A percentile compares a stretch with the other conserved stretches of the same genome.
Evolutionary conservation across 768 basidiomycete genomes (phyloP).

Genomic region (Gymnopilus dilepis): DNA sequence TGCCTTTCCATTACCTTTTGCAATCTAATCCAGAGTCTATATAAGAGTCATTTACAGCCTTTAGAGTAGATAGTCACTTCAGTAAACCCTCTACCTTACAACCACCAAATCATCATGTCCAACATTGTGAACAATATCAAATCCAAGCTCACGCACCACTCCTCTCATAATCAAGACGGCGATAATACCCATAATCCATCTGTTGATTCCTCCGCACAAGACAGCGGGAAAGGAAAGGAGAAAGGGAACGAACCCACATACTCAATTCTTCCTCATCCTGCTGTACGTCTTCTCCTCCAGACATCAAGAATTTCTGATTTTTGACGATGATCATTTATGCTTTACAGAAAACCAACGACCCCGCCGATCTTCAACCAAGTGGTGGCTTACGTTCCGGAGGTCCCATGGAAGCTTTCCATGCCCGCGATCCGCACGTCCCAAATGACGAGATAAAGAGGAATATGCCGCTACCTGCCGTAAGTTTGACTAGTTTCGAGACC

Average conservation of each 20-base stretch:
- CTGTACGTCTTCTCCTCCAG: slow-evolving; percentile 39
- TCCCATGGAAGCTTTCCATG: slow-evolving; percentile 49
- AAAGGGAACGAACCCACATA: slow-evolving; percentile 44
- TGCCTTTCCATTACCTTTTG: slow-evolving; percentile 9
- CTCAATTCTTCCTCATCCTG: slow-evolving; percentile 65
- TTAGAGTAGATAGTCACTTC: neutral
- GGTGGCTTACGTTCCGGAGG: slow-evolving; percentile 45
- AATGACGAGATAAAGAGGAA: slow-evolving; percentile 47
- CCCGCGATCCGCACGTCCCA: slow-evolving; percentile 57
- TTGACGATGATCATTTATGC: neutral
- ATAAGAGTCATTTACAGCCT: neutral
- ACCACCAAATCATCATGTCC: slow-evolving; percentile 25
- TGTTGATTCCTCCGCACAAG: neutral
- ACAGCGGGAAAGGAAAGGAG: slow-evolving; percentile 4
- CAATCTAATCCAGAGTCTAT: neutral
- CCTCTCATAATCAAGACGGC: slow-evolving; percentile 20
- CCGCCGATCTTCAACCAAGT: slow-evolving; percentile 51
- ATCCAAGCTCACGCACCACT: slow-evolving; percentile 22
- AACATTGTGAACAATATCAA: slow-evolving; percentile 33
- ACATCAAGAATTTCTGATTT: no score
- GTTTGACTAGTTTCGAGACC: slow-evolving; percentile 17
- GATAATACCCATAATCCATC: slow-evolving; percentile 11
- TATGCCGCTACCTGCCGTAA: slow-evolving; percentile 53
- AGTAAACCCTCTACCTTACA: slow-evolving; percentile 5
- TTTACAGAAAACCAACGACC: slow-evolving; percentile 62